These are phyloP conservation scores for Silene conica DNA, from an alignment of 148 eudicot genomes.

Conservation along the genomic window DNA sequence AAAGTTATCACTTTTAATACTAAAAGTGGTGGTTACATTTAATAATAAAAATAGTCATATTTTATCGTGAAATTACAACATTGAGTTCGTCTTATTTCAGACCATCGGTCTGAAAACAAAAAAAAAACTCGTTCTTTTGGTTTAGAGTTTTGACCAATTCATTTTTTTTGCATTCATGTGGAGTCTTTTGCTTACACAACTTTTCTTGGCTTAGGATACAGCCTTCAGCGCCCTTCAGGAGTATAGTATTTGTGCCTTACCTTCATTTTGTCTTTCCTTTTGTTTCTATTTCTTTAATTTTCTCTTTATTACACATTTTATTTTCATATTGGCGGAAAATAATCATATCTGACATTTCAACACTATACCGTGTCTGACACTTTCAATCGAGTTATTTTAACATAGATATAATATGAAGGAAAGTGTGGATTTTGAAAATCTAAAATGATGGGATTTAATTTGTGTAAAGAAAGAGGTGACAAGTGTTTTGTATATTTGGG, in stretches of 20 bases:
- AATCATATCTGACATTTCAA: no score
- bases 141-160: constrained; percentile 17
- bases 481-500: constrained; percentile 23
- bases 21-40: no score
- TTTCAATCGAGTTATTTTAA: background rate
- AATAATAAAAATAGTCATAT: no score
- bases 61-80: no score
- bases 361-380: no score
- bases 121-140: no score
- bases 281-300: background rate
- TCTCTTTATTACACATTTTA: no score
- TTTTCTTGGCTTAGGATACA: background rate
- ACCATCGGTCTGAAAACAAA: no score
- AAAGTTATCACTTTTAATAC: no score
- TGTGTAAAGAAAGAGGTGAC: constrained; percentile 13
- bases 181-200: background rate
- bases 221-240: no score
- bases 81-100: no score
- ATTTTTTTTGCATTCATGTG: background rate
- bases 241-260: background rate
- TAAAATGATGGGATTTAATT: background rate
- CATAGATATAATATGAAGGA: background rate
- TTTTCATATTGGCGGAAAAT: no score
- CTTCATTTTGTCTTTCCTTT: background rate
- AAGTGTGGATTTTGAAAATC: background rate